Evolutionary conservation across 805 yeast species (phyloP), one percentile per base, ranked within the genome.

Genomic region (Yarrowia sp.): DNA sequence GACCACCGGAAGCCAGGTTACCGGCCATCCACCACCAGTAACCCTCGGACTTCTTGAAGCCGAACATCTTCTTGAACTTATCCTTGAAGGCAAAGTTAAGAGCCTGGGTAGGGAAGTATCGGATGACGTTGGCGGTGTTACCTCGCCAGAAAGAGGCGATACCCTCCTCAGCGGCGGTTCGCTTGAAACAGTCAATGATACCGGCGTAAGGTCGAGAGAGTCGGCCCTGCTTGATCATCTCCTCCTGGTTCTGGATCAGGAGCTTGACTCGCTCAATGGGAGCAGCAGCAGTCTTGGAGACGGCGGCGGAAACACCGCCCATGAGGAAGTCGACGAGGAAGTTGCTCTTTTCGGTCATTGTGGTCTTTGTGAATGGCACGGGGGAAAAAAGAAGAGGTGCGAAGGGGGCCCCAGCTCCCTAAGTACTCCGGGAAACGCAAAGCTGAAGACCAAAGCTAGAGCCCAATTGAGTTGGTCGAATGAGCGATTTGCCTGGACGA

Each of bases 281-380:
- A 75, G 97, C 96, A 76, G 97, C 97, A 71, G 96, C 97, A 69
- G 97, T 92, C 87, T 92, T 92, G 73, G 97, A 89, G 82, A 92
- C 92, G 77, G 97, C 97, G 83, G 97, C 97, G 83, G 97, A 91
- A 74, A 92, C 96, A 90, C 97, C 97, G 83, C 97, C 97, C 97
- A 92, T 74, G 66, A 74, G 66, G 71, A 74, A 74, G 69, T 74
- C 77, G 68, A 73, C 67, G 65, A 74, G 48, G 69, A 74, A 74
- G 67, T 65, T 69, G 45, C 57, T 36, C 41, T 60, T 60, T n/a
- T 61, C 65, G 44, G 57, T 31, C 65, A 61, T 61, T 58, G 50
- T 43, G 43, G 50, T 22, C 22, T 35, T 10, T 44, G 64, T 33
- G 61, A 55, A 55, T 55, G 45, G 61, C 61, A 41, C 61, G 38